Evolutionary conservation across 169 alveolate genomes (phyloP).

Genomic region (Cryptosporidium sp.): DNA sequence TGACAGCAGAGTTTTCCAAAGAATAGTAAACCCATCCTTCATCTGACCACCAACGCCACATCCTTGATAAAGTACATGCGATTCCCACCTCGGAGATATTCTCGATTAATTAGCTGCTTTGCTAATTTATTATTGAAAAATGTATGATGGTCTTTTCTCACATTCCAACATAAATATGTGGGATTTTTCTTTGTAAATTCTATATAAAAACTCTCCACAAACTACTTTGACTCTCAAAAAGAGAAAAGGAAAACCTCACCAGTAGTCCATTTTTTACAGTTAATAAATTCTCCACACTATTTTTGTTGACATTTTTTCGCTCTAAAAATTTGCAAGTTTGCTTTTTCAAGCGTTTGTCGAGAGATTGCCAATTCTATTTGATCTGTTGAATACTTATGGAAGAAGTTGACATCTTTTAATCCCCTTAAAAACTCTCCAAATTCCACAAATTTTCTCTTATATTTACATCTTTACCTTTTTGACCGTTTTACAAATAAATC

Average conservation of each 20-base stretch:
- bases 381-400: background rate
- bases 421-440: background rate
- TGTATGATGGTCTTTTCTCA: background rate
- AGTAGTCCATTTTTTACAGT: constrained; percentile 22
- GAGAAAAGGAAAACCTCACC: constrained; percentile 55
- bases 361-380: background rate
- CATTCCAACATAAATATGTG: background rate
- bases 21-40: constrained; percentile 74
- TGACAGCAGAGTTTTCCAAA: constrained; percentile 68
- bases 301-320: constrained; percentile 27
- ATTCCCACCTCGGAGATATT: constrained; percentile 14
- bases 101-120: background rate
- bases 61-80: constrained; percentile 18
- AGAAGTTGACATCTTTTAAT: too few relatives aligned
- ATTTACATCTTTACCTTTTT: background rate
- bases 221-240: background rate
- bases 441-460: background rate
- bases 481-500: background rate
- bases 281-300: constrained; percentile 1
- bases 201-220: constrained; percentile 11
- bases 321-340: background rate
- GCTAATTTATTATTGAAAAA: background rate
- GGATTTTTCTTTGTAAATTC: constrained; percentile 21
- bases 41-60: constrained; percentile 78
- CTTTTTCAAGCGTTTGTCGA: too few relatives aligned